Evolutionary conservation across 2,329 filamentous ascomycete genomes (phyloP), one percentile per base, ranked within the genome.

Genomic region (Colletotrichum euphorbiae): DNA sequence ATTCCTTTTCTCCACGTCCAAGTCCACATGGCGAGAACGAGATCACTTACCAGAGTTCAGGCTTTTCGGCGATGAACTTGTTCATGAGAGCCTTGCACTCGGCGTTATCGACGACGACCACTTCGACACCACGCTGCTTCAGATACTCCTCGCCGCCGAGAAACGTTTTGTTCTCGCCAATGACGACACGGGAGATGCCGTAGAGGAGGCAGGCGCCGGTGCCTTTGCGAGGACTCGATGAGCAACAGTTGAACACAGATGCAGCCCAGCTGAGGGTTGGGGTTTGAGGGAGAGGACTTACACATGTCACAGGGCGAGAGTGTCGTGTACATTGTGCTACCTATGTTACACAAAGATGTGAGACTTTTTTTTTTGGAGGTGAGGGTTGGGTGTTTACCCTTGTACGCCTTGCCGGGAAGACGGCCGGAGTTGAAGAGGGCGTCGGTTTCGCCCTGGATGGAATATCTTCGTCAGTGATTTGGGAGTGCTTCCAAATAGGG

Each of bases 261-360:
- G 51, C n/a, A 40, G 12, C 13, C 11, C n/a, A 28, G 19, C 43
- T 19, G 21, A 21, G n/a, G 19, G 28, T 31, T 17, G 31, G 9
- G 31, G 17, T 11, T 40, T 15, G 36, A 11, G 4, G 51, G 4
- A 40, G 19, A 24, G 9, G 33, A 36, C 67, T 69, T 36, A 69
- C 90, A 94, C 91, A 94, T 94, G 75, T 93, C 90, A 77, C 92
- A 94, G 0, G 91, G 92, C 3, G 90, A 92, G 6, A 94, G 82
- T 0, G 91, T 93, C 3, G 92, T 94, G 79, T 92, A 94, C 90
- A 94, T 93, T n/a, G 91, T 94, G 40, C 90, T 87, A 28, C 58
- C 58, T 61, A 33, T 89, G 7, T 28, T 28, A 8, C 89, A 68
- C 31, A 31, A 19, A 13, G 21, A 11, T 17, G n/a, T 15, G 15